Evolutionary conservation across 2,329 filamentous ascomycete genomes (phyloP), one percentile per base, ranked within the genome.

Genomic region (Amesomyces nigricolor): DNA sequence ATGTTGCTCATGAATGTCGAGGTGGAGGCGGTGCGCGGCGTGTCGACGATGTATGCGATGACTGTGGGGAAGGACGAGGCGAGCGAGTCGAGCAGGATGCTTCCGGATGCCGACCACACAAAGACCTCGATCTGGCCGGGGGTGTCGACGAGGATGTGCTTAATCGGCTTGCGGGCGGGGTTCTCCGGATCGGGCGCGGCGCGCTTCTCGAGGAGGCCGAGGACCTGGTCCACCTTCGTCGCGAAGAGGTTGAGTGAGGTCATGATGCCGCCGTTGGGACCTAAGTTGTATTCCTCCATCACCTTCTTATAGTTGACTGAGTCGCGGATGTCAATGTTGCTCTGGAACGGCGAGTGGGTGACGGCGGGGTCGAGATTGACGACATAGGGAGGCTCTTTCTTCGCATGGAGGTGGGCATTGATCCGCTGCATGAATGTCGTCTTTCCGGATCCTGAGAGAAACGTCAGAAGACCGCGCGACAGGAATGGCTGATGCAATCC

Each of bases 391-490:
- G 90, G 85, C 16, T 86, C 81, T 56, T 86, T 83, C 66, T 91
- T 81, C 5, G 81, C 81, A 69, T 97, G 92, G 3, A 99, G 85
- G 69, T 99, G 82, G 0, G 92, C 87, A 71, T 96, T 96, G 67
- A 99, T 94, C 66, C 94, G 85, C 70, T 97, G 92, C 92, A 99
- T 97, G 69, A 99, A 99, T 0, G 95, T 99, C n/a, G 94, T 99
- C 78, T 99, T 99, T 67, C 94, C 94, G 14, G 91, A 95, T 65
- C 94, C 87, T 88, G 17, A 13, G 38, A 7, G 35, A 4, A 8
- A 2, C 10, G 42, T 59, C 26, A 58, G 54, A 11, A 26, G 51
- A 39, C 22, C 16, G n/a, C 17, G 45, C 22, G 30, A 11, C 11
- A 49, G 9, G 3, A 39, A 19, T 8, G 11, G 35, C 26, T 35